Base-by-base conservation (phyloP, 768 basidiomycete genomes). In the Clavulina sp. region DNA sequence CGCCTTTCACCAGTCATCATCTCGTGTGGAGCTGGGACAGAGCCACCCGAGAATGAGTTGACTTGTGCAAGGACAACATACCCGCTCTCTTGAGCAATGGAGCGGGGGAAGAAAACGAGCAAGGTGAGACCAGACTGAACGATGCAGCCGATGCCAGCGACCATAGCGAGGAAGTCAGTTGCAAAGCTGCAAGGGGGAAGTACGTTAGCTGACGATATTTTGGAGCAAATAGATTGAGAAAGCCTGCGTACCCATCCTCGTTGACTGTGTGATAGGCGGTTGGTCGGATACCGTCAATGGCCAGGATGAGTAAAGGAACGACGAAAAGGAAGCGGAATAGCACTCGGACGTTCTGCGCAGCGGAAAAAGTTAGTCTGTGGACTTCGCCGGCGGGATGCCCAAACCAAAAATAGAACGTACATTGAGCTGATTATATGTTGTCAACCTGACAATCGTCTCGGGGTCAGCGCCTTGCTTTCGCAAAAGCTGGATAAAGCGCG, bases 21-120 rank as follows among this genome's bases (percentile, higher is more conserved):
- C 9, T 38, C 19, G 34, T 9, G 34, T 9, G 34, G 34, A 9
- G 34, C 9, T 19, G 19, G 34, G 19, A 9, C 9, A 19, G 19
- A 38, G 9, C 41, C 32, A 16, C 21, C 40, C 4, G 23, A n/a
- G 30, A 40, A 16, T 21, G 23, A 29, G 36, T 34, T 52, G 33
- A 23, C 7, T 4, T 26, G 3, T 30, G 30, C 16, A 3, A 47
- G 49, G 5, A 46, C 48, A 28, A 21, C 30, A 40, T 54, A 54
- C 21, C 52, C 52, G 3, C 50, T 36, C 63, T 84, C 81, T n/a
- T 71, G 67, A 62, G 80, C 72, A 40, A 80, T 71, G 4, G 80
- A 81, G 36, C 84, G 80, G 49, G 84, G 84, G 67, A 86, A 87
- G 70, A 87, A 87, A 33, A 84, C 83, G 43, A 84, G 71, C 21